phyloP scores from a whole-genome alignment of 257 asterid species.

The Plectranthus barbatus region DNA sequence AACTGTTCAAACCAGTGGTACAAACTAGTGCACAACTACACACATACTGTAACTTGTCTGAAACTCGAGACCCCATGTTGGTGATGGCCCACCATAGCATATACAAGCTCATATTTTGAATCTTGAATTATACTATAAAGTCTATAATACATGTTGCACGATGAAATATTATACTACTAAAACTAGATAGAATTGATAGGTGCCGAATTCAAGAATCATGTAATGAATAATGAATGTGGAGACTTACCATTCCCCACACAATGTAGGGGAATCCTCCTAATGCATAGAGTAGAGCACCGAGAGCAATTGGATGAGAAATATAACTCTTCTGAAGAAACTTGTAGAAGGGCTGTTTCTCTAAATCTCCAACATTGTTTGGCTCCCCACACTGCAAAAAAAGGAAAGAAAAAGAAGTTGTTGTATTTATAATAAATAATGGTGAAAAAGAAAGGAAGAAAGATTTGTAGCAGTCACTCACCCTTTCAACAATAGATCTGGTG shows the following conservation, averaged over 20 bases:
- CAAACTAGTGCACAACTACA: neutral
- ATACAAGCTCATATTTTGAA: neutral
- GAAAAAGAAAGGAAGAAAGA: neutral
- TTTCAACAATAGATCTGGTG: constrained; percentile 24
- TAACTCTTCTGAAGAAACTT: constrained; percentile 47
- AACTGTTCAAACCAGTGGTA: constrained; percentile 7
- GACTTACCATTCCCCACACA: constrained; percentile 81
- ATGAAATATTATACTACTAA: neutral
- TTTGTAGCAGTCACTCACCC: constrained; percentile 32
- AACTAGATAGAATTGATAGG: too few relatives aligned
- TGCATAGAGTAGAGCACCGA: constrained; percentile 53
- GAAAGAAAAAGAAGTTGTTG: too few relatives aligned
- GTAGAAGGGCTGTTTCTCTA: constrained; percentile 65
- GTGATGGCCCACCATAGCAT: constrained; percentile 9
- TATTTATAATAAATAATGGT: neutral
- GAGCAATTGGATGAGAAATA: constrained; percentile 46
- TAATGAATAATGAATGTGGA: neutral
- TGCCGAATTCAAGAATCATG: neutral
- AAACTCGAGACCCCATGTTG: constrained; percentile 12
- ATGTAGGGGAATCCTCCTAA: constrained; percentile 71
- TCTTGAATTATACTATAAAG: too few relatives aligned
- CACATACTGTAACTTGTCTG: neutral
- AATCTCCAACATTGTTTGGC: constrained; percentile 61
- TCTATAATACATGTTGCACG: neutral
- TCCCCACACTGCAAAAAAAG: constrained; percentile 46